Base-by-base conservation (phyloP, 345 rosid genomes). In the Camelina neglecta region DNA sequence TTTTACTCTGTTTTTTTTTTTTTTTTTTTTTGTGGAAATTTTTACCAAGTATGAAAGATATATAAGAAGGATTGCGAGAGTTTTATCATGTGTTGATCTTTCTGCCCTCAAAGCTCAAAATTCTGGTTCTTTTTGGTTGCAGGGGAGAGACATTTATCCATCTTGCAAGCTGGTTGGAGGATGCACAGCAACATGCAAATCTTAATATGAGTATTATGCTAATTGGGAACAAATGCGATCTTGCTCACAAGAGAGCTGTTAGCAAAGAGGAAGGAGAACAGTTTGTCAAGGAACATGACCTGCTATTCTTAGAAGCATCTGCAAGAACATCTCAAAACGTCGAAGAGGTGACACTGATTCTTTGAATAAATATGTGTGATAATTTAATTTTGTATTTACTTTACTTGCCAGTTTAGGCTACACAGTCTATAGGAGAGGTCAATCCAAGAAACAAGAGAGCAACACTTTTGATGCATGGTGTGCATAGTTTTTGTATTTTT, bases 101-200 rank as follows among this genome's bases (percentile, higher is more conserved):
- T 71, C 16, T 71, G 31, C 59, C 13, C 18, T 63, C 1, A 64
- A 6, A 55, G 7, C 3, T 51, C 12, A 47, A 41, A 48, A 35
- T 8, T 47, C 5, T 6, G 65, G 7, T 65, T 78, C 8, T 20
- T 65, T 23, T 73, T 63, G 23, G 31, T 26, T 79, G 50, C 73
- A 92, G 98, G 92, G 90, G 96, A 81, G 97, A 95, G 83, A 95
- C 97, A 4, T 92, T 94, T 79, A 95, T 92, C 83, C 99, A 95
- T 88, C 82, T 95, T 53, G 93, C 99, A 8, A 89, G 90, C 85
- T 95, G 99, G 99, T 82, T 95, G 65, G 99, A 90, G 73, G 99
- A 95, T 90, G 97, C 99, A 12, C 77, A 97, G 75, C 97, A 95
- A 81, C 97, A 92, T 81, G 99, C 99, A 56, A 95, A 95, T 81